Evolutionary conservation across 169 alveolate species (phyloP).

Genomic region (Cryptosporidium felis): DNA sequence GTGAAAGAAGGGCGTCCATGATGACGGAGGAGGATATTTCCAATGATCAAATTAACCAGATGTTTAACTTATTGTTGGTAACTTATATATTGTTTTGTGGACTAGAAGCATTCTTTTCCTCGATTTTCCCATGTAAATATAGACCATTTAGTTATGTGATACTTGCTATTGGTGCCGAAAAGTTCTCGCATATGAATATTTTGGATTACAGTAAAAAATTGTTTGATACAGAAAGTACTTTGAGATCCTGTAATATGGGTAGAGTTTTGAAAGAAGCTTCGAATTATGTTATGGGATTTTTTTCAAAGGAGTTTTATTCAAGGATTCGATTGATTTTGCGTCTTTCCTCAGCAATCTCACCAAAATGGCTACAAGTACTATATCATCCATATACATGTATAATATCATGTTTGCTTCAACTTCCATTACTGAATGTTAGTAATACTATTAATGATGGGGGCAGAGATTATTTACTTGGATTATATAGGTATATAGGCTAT

Average conservation of each 20-base stretch:
- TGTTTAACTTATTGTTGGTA: slow-evolving; percentile 2
- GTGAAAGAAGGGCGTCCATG: background rate
- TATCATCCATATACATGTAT: slow-evolving; percentile 51
- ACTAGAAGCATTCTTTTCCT: slow-evolving; percentile 30
- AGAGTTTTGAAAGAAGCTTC: background rate
- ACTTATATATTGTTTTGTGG: slow-evolving; percentile 34
- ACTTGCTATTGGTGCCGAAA: slow-evolving; percentile 66
- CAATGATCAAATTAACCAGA: background rate
- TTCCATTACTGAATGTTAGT: background rate
- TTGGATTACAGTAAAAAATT: slow-evolving; percentile 15
- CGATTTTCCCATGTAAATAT: slow-evolving; percentile 42
- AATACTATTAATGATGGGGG: background rate
- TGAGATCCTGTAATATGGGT: background rate
- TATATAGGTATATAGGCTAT: slow-evolving; percentile 20
- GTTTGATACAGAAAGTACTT: background rate
- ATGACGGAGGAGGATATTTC: background rate
- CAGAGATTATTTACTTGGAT: background rate
- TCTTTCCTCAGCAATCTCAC: background rate
- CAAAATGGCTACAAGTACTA: slow-evolving; percentile 23
- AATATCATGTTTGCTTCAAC: slow-evolving; percentile 40
- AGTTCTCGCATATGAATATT: slow-evolving; percentile 16
- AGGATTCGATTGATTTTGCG: slow-evolving; percentile 16
- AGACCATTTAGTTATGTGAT: slow-evolving; percentile 44
- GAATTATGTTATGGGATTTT: slow-evolving; percentile 1
- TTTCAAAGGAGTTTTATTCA: slow-evolving; percentile 3